phyloP scores from a whole-genome alignment of 2,329 filamentous ascomycete genomes.

The Claviceps capensis region DNA sequence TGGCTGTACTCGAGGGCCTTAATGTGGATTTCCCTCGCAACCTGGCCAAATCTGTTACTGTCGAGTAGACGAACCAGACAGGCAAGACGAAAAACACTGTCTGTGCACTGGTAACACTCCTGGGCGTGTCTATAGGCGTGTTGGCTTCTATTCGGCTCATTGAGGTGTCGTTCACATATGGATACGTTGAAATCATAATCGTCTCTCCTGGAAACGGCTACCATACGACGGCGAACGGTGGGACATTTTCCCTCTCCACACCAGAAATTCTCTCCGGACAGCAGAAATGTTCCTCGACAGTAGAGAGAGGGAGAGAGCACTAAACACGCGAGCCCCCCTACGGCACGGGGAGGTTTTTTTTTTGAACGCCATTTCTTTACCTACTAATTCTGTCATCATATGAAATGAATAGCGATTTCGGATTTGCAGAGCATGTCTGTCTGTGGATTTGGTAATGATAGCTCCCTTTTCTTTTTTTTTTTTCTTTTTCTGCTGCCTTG shows the following conservation, averaged over 20 bases:
- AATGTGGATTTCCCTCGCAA: slow-evolving; percentile 99
- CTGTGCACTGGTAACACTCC: neutral
- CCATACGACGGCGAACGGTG: no score
- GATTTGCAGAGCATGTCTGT: slow-evolving; percentile 3
- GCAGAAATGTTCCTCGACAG: no score
- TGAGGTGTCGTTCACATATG: neutral
- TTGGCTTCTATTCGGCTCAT: slow-evolving; percentile 2
- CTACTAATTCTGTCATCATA: neutral
- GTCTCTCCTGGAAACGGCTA: neutral
- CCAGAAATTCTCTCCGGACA: no score
- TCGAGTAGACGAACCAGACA: slow-evolving; percentile 87
- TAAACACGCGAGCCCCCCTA: no score
- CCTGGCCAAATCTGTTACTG: slow-evolving; percentile 96
- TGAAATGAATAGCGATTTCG: slow-evolving; percentile 7
- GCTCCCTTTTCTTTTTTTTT: neutral
- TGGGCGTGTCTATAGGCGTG: slow-evolving; percentile 5
- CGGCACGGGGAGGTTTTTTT: neutral
- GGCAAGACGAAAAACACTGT: neutral
- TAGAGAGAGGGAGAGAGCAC: no score
- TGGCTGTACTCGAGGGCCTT: slow-evolving; percentile 86
- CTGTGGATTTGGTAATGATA: slow-evolving; percentile 4
- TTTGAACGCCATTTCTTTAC: neutral
- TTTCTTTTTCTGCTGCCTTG: no score
- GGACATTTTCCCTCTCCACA: no score
- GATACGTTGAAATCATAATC: neutral